Base-by-base conservation (phyloP, 2,329 filamentous ascomycete genomes). In the Ilyonectria sp. region DNA sequence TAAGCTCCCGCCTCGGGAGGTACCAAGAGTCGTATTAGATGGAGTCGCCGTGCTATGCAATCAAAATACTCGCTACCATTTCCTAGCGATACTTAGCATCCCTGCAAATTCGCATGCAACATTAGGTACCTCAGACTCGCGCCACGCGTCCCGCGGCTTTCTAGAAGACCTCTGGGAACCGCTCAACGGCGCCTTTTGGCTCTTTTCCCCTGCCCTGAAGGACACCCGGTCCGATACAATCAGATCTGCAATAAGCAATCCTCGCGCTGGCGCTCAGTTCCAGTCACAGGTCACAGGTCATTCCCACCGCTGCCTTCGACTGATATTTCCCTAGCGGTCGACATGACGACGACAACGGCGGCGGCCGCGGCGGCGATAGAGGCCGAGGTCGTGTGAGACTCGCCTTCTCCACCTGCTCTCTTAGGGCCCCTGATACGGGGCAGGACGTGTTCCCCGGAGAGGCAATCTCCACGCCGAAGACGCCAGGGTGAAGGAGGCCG, bases 261-360 rank as follows among this genome's bases (percentile, higher is more conserved):
- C 44, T 9, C 43, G 47, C 17, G 3, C 17, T 31, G 17, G 19
- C 55, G 29, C 23, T 31, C 40, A 35, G 29, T 10, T 37, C 26
- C 19, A 23, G 43, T 29, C n/a, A 2, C 46, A 52, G 15, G 43
- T 29, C n/a, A 2, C 46, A 52, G 15, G 46, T n/a, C 43, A 37
- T 49, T 46, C 40, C 35, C 10, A 7, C 17, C 21, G n/a, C 21
- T 44, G 15, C 6, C 33, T 23, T 7, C 49, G 47, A 29, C 37
- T 29, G 31, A 31, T 26, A 26, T 35, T n/a, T 53, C 47, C 23
- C 46, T 37, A 50, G 43, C 35, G 50, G 55, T 63, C 53, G 43
- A 63, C 60, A 67, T 60, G 54, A 60, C 55, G 65, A 56, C 52
- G 65, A 44, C 52, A 60, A 44, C 55, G 17, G 26, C 23, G 40